Base-by-base conservation (phyloP, 192 early-diverging fungal species). In the Pilaira anomala region DNA sequence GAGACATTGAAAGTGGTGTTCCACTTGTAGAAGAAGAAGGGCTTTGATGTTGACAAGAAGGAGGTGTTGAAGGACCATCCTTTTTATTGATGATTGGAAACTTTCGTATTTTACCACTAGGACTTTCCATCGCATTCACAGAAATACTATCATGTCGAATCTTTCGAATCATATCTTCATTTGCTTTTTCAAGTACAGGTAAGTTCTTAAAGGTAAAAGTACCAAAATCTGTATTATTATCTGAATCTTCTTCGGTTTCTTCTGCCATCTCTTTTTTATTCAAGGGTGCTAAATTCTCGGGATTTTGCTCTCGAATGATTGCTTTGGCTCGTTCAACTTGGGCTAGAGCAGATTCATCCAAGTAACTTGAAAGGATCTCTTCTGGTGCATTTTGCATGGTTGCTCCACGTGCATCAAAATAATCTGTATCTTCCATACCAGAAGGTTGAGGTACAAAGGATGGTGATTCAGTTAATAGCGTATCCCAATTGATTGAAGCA, bases 151-250 rank as follows among this genome's bases (percentile, higher is more conserved):
- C 91, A n/a, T 77, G 83, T 40, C 88, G 82, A 24, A 98, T 73
- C 71, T 88, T 92, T 42, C 84, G 71, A 26, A 98, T 88, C 55
- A 90, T 80, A 56, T 93, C 87, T 61, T 90, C 85, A 72, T 98
- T 98, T 18, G 93, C 94, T 56, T 93, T 89, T 55, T 94, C 96
- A 3, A 98, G 80, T 12, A 85, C 83, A 6, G 87, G 89, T 48
- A 98, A 64, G 68, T 98, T 98, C 58, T 94, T 96, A 80, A 88
- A 97, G 7, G 83, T 85, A 73, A 95, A 93, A 19, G 92, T 89
- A 33, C 96, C 96, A 83, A 98, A 98, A 66, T 93, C 86, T 11
- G 77, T 76, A n/a, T 62, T 60, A 48, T 44, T 54, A 22, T 69
- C 63, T 28, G 29, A 29, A 7, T 63, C 46, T 8, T 48, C 46